phyloP scores from a whole-genome alignment of 257 asterid species.

The Nicotiana sylvestris region DNA sequence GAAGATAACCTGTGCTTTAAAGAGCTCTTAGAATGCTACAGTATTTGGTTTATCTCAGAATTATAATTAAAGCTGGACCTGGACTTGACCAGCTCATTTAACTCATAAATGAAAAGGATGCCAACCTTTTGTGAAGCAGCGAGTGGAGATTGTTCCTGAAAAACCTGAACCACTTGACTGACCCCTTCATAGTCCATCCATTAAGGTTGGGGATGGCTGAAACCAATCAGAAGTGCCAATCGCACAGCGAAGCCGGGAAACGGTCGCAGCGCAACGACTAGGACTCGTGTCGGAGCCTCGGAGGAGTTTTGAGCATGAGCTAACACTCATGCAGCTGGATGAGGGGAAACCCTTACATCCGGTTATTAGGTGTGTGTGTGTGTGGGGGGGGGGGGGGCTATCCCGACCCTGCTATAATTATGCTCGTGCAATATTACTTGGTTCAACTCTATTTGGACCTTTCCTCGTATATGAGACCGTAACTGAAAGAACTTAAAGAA shows the following conservation, averaged over 20 bases:
- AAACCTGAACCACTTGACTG: no score
- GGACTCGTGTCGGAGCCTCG: no score
- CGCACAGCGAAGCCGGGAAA: no score
- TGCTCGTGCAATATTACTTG: neutral
- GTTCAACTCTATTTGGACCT: neutral
- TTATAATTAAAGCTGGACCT: neutral
- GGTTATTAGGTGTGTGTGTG: neutral
- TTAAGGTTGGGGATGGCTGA: no score
- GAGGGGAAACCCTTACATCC: neutral
- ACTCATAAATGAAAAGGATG: neutral
- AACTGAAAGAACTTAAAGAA: neutral
- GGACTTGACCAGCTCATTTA: neutral
- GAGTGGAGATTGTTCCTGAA: neutral
- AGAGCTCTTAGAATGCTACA: neutral
- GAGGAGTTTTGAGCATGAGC: no score
- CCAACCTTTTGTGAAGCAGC: slow-evolving; percentile 5
- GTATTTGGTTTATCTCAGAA: neutral
- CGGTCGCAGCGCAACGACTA: no score
- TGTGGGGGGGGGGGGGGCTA: neutral
- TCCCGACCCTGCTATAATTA: neutral
- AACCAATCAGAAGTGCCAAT: no score
- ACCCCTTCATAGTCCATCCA: no score
- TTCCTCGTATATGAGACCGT: neutral
- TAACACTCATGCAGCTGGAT: neutral
- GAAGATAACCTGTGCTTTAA: neutral